Evolutionary conservation across 768 basidiomycete genomes (phyloP).

Genomic region (Leucogyrophana mollusca): DNA sequence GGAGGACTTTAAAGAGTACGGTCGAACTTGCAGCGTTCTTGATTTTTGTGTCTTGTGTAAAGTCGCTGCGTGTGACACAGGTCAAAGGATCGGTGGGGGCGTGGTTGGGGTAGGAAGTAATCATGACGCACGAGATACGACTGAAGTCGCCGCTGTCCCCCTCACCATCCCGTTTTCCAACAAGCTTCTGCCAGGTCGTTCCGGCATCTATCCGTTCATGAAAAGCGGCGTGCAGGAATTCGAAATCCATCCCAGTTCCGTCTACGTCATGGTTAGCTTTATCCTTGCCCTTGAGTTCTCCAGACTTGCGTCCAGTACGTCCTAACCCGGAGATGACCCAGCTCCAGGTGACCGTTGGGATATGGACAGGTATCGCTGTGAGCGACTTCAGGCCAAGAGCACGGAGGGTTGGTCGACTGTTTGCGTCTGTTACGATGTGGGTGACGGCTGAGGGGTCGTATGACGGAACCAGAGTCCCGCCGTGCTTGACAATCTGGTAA

Average conservation of each 20-base stretch:
- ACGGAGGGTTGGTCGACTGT: slow-evolving; percentile 22
- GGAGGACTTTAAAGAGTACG: slow-evolving; percentile 16
- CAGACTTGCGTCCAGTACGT: slow-evolving; percentile 24
- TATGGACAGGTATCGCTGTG: slow-evolving; percentile 59
- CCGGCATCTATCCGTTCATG: slow-evolving; percentile 47
- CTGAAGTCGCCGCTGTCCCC: slow-evolving; percentile 33
- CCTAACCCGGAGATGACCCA: slow-evolving; percentile 52
- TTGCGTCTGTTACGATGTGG: slow-evolving; percentile 60
- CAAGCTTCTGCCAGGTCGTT: slow-evolving; percentile 15
- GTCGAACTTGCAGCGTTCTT: not conserved
- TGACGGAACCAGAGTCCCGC: slow-evolving; percentile 57
- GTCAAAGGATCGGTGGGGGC: slow-evolving; percentile 3
- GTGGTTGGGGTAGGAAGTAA: not conserved
- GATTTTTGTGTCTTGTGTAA: slow-evolving; percentile 31
- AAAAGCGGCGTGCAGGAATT: slow-evolving; percentile 49
- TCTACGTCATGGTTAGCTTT: slow-evolving; percentile 6
- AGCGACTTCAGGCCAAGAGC: slow-evolving; percentile 49
- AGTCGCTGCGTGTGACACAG: slow-evolving; percentile 28
- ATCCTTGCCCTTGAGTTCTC: slow-evolving; percentile 11
- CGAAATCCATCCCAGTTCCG: slow-evolving; percentile 27
- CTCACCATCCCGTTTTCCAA: slow-evolving; percentile 1
- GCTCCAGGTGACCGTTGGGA: slow-evolving; percentile 63
- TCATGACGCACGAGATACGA: slow-evolving; percentile 48
- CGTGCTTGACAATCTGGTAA: slow-evolving; percentile 58
- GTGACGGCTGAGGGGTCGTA: slow-evolving; percentile 60